Conservation (phyloP, 768 basidiomycete species). For the Auricularia cornea region DNA sequence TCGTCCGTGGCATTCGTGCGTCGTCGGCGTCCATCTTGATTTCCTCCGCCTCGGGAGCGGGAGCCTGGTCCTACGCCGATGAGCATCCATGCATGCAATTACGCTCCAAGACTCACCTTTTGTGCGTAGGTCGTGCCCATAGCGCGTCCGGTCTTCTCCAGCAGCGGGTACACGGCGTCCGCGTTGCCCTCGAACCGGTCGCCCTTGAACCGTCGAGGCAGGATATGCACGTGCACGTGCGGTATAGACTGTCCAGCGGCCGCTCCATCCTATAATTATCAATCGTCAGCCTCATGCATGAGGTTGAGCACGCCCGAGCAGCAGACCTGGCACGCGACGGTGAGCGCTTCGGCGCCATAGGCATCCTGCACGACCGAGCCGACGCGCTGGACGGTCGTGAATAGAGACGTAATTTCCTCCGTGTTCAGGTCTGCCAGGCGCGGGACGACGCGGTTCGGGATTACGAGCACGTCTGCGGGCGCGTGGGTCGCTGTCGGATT, state of each 20-base stretch:
- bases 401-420: conserved; percentile 70
- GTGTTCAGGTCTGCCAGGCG: conserved; percentile 40
- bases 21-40: conserved; percentile 67
- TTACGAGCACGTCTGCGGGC: conserved; percentile 44
- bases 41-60: conserved; percentile 21
- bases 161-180: conserved; percentile 70
- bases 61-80: too few species aligned
- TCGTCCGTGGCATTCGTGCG: conserved; percentile 47
- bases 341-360: conserved; percentile 76
- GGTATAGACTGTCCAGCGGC: conserved; percentile 81
- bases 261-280: conserved; percentile 88
- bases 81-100: too few species aligned
- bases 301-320: too few species aligned
- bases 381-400: conserved; percentile 69
- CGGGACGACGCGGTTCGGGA: conserved; percentile 41
- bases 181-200: conserved; percentile 55
- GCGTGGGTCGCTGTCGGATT: not conserved
- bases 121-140: not conserved
- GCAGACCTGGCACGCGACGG: conserved; percentile 82
- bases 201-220: conserved; percentile 68
- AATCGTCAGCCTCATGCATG: too few species aligned
- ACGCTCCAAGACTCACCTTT: not conserved
- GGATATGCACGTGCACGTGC: conserved; percentile 93
- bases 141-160: conserved; percentile 56
- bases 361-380: conserved; percentile 72